These are phyloP conservation scores for Boletellus ananiceps DNA, from an alignment of 768 basidiomycete species.

Conservation along the genomic window DNA sequence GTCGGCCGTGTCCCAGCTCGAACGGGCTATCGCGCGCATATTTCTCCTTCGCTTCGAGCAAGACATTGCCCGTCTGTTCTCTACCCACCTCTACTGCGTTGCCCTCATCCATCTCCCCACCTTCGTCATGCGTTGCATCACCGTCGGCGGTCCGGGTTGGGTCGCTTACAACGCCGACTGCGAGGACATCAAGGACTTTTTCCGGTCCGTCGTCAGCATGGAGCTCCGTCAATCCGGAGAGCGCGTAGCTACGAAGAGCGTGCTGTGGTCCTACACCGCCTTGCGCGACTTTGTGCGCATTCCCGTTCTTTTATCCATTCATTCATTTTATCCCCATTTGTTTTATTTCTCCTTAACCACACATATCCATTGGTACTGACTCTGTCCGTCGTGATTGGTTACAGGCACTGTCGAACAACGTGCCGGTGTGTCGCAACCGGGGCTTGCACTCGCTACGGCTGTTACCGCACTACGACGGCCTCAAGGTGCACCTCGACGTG, in stretches of 20 bases:
- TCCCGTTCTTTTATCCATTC: background rate
- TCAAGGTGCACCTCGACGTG: slow-evolving; percentile 57
- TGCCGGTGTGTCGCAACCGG: slow-evolving; percentile 57
- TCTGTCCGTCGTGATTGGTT: background rate
- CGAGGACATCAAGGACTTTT: slow-evolving; percentile 73
- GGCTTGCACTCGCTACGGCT: slow-evolving; percentile 66
- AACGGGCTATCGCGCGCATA: slow-evolving; percentile 63
- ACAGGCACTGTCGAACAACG: slow-evolving; percentile 67
- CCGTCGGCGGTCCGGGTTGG: slow-evolving; percentile 64
- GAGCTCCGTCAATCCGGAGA: slow-evolving; percentile 76
- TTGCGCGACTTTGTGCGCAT: slow-evolving; percentile 65
- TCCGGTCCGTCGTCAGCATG: slow-evolving; percentile 66
- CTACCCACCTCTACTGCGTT: slow-evolving; percentile 61
- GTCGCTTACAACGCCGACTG: slow-evolving; percentile 59
- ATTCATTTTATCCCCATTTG: too few relatives aligned
- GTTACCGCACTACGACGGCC: slow-evolving; percentile 54
- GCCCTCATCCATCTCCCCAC: slow-evolving; percentile 64
- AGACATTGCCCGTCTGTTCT: slow-evolving; percentile 71
- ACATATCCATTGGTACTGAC: too few relatives aligned
- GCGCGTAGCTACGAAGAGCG: slow-evolving; percentile 73
- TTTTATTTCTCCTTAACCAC: too few relatives aligned
- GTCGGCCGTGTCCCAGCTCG: slow-evolving; percentile 60
- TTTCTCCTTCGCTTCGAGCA: slow-evolving; percentile 68
- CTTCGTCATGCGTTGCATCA: slow-evolving; percentile 59
- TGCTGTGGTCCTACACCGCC: slow-evolving; percentile 76